Evolutionary conservation across 2,329 filamentous ascomycete genomes (phyloP), one percentile per base, ranked within the genome.

Genomic region (Colletotrichum cordylinicola): DNA sequence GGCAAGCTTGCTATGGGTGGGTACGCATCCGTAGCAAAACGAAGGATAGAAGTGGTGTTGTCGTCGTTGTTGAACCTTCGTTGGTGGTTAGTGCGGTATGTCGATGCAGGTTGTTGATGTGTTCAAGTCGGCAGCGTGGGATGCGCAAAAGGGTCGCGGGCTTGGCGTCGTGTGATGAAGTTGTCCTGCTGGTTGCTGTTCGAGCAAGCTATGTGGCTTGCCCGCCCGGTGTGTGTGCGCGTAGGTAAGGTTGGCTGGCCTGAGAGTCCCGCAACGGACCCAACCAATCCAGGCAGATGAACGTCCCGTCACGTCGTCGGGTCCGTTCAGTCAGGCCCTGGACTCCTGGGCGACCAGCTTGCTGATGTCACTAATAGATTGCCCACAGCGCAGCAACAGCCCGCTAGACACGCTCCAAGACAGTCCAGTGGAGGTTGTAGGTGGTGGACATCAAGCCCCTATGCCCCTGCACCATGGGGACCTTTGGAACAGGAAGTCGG

Each of bases 281-380:
- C 43, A 48, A 12, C 43, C 43, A 48, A 12, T 48, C 21, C 43
- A 48, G 43, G 43, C 43, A 48, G 43, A 48, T 48, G 43, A 21
- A 48, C 10, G 43, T 48, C 43, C 43, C 43, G 43, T 48, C 43
- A 48, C n/a, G 43, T 48, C 55, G 55, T 58, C 55, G 55, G 55
- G 55, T 58, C 24, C 29, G 58, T 29, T 35, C 16, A 27, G 58
- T 21, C 21, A 68, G 39, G 18, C 5, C n/a, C n/a, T 48, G 43
- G 43, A 6, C n/a, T 10, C n/a, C n/a, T 48, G 43, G 43, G 10
- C n/a, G 43, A 48, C 61, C 48, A 37, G 68, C 48, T 66, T 74
- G 71, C 70, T 74, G 72, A 74, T 72, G 72, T 74, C 72, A 72
- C 72, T 74, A 72, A 72, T 74, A 55, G 33, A 72, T 67, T 74